Conservation (phyloP, 2,329 filamentous ascomycete species). For the Talaromyces amestolkiae region DNA sequence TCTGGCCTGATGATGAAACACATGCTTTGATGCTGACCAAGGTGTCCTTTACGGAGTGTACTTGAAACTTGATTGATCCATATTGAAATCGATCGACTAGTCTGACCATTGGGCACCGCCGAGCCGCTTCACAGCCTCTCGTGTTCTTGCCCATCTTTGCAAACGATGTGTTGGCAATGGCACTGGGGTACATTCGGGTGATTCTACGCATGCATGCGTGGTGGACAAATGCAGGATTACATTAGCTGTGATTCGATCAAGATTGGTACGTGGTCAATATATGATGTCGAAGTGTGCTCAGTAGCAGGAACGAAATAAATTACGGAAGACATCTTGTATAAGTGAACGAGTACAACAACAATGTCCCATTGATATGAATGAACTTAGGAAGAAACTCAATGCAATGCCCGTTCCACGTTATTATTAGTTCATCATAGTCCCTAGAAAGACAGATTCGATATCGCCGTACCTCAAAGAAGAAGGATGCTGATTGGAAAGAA, state of each 20-base stretch:
- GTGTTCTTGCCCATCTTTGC: not conserved
- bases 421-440: conserved; percentile 14
- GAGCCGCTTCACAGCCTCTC: conserved; percentile 7
- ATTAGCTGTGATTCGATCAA: not conserved
- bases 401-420: conserved; percentile 7
- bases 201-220: not conserved
- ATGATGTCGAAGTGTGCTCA: not conserved
- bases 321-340: too few relatives aligned
- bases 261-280: not conserved
- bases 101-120: not conserved
- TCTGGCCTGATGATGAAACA: conserved; percentile 1
- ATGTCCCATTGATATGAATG: not conserved
- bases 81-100: not conserved
- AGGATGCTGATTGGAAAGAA: not conserved
- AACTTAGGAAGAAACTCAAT: not conserved
- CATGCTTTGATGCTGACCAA: not conserved
- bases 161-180: not conserved
- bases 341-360: not conserved
- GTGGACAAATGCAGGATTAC: too few relatives aligned
- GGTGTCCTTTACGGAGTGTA: not conserved
- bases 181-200: not conserved
- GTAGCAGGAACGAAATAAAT: not conserved
- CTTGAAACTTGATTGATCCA: not conserved
- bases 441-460: conserved; percentile 7
- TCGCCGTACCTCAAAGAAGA: conserved; percentile 7